Conservation (phyloP, 2,329 filamentous ascomycete species). For the Trichoderma sp. region DNA sequence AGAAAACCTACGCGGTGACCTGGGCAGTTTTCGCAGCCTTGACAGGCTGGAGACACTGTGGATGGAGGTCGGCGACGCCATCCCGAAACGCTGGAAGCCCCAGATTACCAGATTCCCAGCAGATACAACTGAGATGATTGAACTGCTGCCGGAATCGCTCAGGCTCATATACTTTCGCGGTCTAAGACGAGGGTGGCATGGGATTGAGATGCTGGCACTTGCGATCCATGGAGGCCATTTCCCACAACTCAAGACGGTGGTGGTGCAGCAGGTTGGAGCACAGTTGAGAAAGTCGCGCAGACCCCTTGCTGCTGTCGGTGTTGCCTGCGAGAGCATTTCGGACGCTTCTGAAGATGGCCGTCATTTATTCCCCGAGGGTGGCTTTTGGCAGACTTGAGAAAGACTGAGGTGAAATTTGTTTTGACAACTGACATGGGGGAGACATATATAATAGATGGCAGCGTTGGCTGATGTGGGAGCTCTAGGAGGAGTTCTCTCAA, state of each 20-base stretch:
- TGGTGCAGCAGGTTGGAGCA: too few relatives aligned
- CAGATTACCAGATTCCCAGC: neutral
- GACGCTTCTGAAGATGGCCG: too few relatives aligned
- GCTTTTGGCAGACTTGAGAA: too few relatives aligned
- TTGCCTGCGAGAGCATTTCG: neutral
- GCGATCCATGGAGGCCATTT: neutral
- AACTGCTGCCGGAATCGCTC: neutral
- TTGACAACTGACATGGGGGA: too few relatives aligned
- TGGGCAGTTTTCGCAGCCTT: neutral
- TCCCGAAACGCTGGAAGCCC: too few relatives aligned
- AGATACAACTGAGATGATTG: neutral
- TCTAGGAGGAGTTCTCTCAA: too few relatives aligned
- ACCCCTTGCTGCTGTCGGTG: neutral
- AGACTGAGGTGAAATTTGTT: too few relatives aligned
- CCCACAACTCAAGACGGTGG: neutral
- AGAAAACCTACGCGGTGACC: too few relatives aligned
- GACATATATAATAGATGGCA: too few relatives aligned
- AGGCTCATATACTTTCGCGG: neutral
- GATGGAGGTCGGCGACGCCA: neutral
- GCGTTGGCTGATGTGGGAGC: too few relatives aligned
- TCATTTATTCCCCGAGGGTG: too few relatives aligned
- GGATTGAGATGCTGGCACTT: neutral
- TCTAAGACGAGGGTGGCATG: accelerated
- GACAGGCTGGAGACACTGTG: neutral
- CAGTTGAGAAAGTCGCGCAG: neutral